Base-by-base conservation (phyloP, 768 basidiomycete genomes). In the Hypholoma sublateritium region DNA sequence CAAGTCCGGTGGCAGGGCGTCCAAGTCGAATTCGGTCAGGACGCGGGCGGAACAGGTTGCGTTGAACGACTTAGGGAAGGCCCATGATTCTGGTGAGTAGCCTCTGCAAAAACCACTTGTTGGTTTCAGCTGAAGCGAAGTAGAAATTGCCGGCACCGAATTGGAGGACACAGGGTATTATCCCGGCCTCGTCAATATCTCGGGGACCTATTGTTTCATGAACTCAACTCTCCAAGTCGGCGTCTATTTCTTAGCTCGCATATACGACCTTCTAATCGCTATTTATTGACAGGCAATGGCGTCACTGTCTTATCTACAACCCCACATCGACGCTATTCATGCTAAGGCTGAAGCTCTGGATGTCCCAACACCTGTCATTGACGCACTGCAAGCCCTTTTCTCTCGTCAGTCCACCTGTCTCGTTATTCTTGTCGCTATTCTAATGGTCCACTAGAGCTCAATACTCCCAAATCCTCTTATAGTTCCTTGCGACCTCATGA, bases 191-290 rank as follows among this genome's bases (percentile, higher is more conserved):
- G 90, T 97, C 67, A 98, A 98, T 66, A 88, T 95, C 36, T 95
- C 94, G 8, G 95, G 95, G 11, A 96, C 94, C 50, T 91, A 96
- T 62, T 98, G 96, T 68, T 98, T 97, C 77, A 91, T 98, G 87
- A 96, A 98, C 69, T 95, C 96, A 12, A 94, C 94, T 2, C 76
- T 98, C 9, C 96, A 98, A 83, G 63, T 56, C 19, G 92, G 68
- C 83, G 65, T 32, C 68, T 49, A 17, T 5, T 54, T 44, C 32
- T 42, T 11, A 56, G 13, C 39, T 22, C 13, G 3, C 5, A n/a
- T 11, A 7, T 32, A 19, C 41, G 14, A 24, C 11, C n/a, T 52
- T 34, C 22, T n/a, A 11, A 35, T 39, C 35, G 28, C 24, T 12
- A 50, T 48, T 43, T 32, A 36, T 28, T 24, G 37, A 64, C 53